Evolutionary conservation across 2,329 filamentous ascomycete genomes (phyloP).

Genomic region (Mycocentrospora acerina): DNA sequence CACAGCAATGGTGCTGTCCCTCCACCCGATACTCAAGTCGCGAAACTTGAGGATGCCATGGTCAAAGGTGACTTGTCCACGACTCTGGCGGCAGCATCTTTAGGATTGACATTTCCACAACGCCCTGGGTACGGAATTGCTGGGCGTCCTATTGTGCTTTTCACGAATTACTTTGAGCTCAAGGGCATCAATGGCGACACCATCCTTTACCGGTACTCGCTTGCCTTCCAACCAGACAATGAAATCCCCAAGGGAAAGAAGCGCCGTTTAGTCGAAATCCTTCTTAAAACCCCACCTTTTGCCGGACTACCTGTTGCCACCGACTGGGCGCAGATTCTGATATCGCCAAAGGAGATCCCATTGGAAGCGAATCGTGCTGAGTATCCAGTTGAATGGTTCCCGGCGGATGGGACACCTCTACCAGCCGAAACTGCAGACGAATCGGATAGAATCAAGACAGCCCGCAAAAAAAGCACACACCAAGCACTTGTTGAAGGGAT

Average conservation of each 20-base stretch:
- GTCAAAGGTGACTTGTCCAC: slow-evolving; percentile 31
- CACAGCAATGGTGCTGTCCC: slow-evolving; percentile 33
- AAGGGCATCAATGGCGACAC: slow-evolving; percentile 32
- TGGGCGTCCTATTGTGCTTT: slow-evolving; percentile 43
- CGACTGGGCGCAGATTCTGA: slow-evolving; percentile 40
- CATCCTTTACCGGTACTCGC: slow-evolving; percentile 30
- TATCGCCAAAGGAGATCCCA: slow-evolving; percentile 27
- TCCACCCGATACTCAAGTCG: slow-evolving; percentile 33
- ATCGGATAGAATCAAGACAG: slow-evolving; percentile 9
- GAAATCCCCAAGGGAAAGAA: slow-evolving; percentile 46
- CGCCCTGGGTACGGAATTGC: slow-evolving; percentile 38
- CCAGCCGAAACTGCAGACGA: slow-evolving; percentile 17
- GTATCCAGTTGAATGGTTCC: slow-evolving; percentile 30
- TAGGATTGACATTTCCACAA: slow-evolving; percentile 24
- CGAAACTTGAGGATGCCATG: slow-evolving; percentile 30
- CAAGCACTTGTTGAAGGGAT: slow-evolving; percentile 21
- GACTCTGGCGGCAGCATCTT: slow-evolving; percentile 22
- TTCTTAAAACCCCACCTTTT: slow-evolving; percentile 42
- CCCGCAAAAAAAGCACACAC: slow-evolving; percentile 22
- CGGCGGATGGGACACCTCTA: slow-evolving; percentile 25
- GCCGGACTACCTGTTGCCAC: slow-evolving; percentile 34
- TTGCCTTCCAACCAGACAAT: slow-evolving; percentile 37
- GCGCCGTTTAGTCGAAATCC: slow-evolving; percentile 50
- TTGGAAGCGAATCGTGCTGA: slow-evolving; percentile 15
- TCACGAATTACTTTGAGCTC: slow-evolving; percentile 45